Evolutionary conservation across 495 filamentous ascomycete genomes (phyloP).

Genomic region (Durotheca rogersii): DNA sequence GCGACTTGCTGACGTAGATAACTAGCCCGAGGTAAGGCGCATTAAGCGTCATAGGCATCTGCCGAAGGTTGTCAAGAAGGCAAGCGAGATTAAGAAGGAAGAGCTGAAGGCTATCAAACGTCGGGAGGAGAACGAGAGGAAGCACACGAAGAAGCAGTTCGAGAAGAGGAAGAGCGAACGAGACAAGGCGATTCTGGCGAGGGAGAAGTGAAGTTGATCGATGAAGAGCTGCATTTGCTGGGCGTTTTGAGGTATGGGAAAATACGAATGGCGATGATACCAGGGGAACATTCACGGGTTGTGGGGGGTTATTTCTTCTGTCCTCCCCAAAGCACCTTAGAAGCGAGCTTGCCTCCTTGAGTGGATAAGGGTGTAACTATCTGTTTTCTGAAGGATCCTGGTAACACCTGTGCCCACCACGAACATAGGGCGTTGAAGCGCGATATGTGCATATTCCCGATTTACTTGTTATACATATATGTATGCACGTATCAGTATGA

Average conservation of each 20-base stretch:
- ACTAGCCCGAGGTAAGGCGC: constrained; percentile 78
- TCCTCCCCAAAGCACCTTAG: too few relatives aligned
- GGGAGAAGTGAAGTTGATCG: constrained; percentile 65
- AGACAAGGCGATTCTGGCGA: constrained; percentile 86
- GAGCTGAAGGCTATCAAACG: constrained; percentile 85
- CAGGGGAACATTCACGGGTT: too few relatives aligned
- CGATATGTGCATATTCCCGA: too few relatives aligned
- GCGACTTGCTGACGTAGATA: constrained; percentile 10
- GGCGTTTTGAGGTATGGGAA: constrained; percentile 31
- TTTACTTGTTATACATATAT: too few relatives aligned
- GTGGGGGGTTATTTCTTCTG: too few relatives aligned
- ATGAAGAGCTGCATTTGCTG: constrained; percentile 26
- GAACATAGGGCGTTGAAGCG: too few relatives aligned
- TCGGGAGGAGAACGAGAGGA: constrained; percentile 90
- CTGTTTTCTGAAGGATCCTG: too few relatives aligned
- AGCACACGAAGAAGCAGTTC: constrained; percentile 79
- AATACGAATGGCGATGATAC: constrained; percentile 29
- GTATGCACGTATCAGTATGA: too few relatives aligned
- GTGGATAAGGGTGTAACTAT: too few relatives aligned
- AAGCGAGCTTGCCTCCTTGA: too few relatives aligned
- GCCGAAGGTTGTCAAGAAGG: constrained; percentile 95
- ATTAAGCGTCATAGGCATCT: constrained; percentile 90
- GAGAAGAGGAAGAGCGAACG: constrained; percentile 75
- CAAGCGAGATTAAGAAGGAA: constrained; percentile 90
- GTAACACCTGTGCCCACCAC: too few relatives aligned